Evolutionary conservation across 306 rosid genomes (phyloP).

Genomic region (Morella rubra): DNA sequence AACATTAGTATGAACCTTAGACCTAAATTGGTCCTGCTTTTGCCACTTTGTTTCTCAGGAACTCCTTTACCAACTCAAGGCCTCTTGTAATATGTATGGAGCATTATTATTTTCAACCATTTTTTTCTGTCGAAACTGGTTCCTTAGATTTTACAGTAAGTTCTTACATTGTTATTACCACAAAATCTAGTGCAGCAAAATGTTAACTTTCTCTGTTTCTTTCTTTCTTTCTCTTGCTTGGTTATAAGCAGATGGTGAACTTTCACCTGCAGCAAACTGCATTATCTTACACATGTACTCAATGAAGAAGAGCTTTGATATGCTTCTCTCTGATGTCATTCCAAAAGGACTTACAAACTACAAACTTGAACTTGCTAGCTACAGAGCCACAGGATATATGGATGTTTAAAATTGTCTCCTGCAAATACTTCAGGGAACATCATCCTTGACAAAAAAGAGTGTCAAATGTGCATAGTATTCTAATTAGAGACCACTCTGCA

Average conservation of each 20-base stretch:
- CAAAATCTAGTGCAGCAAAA: background rate
- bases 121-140: background rate
- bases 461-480: background rate
- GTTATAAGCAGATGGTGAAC: background rate
- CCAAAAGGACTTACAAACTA: background rate
- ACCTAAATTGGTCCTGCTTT: slow-evolving; percentile 1
- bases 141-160: background rate
- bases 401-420: background rate
- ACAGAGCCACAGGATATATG: background rate
- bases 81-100: background rate
- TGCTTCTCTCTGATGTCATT: background rate
- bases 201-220: background rate
- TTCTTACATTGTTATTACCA: background rate
- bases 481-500: background rate
- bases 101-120: background rate
- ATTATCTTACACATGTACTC: background rate
- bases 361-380: background rate
- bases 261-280: background rate
- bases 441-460: background rate
- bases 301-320: background rate
- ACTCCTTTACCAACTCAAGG: slow-evolving; percentile 7
- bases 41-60: slow-evolving; percentile 18
- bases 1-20: slow-evolving; percentile 5
- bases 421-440: background rate
- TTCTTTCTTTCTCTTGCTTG: too few relatives aligned